Evolutionary conservation across 495 filamentous ascomycete species (phyloP), one percentile per base, ranked within the genome.

Genomic region (Amorphotheca resinae): DNA sequence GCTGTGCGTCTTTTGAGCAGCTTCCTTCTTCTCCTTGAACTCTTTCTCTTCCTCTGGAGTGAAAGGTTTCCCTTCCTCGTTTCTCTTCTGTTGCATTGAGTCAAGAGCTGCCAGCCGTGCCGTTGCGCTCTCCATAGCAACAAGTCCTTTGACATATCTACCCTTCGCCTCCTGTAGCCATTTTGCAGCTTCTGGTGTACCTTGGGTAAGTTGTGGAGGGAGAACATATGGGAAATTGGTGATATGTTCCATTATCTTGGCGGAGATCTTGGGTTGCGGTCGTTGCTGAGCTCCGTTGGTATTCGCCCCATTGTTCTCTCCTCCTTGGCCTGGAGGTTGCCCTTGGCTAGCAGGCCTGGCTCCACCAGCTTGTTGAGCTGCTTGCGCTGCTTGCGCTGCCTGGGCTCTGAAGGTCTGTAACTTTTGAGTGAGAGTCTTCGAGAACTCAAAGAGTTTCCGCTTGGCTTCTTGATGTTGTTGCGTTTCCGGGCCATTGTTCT

Each of bases 391-490:
- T 20, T 51, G 52, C 5, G 23, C 35, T 40, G 45, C 38, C 31
- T 51, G 49, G 8, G 17, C 16, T 28, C 44, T 61, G 40, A 59
- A 67, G 17, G 58, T 50, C 9, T 70, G 66, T 46, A 82, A 64
- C 46, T 79, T 79, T 9, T 64, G 66, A 53, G 68, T 64, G 31
- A 87, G 60, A 53, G 72, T 80, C 41, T 71, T 67, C 0, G 82
- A 74, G 38, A 88, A 73, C 12, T 81, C 69, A 2, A 65, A 57
- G 5, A 89, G 67, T 55, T 78, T 83, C 9, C 62, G 59, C 54
- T 80, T 77, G 0, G 84, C 84, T 1, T 62, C 57, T 40, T 68
- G 64, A 36, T 84, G 77, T 40, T 80, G 74, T 1, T 60, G 42
- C 2, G 65, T 72, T 12, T 74, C 68, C 4, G 65, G 58, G 6